These are phyloP conservation scores for Wickerhamomyces sp. DNA, from an alignment of 1,139 yeast genomes.

Conservation along the genomic window DNA sequence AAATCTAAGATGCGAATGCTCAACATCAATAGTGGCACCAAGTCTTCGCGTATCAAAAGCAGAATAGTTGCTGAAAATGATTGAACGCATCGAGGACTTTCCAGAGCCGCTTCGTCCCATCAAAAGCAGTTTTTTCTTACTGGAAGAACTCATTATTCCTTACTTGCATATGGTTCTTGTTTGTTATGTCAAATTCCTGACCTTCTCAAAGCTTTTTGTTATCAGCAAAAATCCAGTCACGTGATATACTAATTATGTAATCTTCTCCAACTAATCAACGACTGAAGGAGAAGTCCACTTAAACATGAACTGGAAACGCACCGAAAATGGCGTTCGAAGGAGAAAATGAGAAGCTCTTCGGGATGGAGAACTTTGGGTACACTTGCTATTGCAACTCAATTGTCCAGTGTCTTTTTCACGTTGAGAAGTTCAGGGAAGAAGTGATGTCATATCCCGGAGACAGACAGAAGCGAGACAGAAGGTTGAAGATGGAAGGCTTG, in stretches of 20 bases:
- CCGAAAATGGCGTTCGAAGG: slow-evolving; percentile 44
- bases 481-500: slow-evolving; percentile 38
- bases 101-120: slow-evolving; percentile 97
- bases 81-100: slow-evolving; percentile 94
- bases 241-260: too few species aligned
- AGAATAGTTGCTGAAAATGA: slow-evolving; percentile 90
- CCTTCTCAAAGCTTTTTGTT: too few species aligned
- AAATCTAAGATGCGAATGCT: slow-evolving; percentile 89
- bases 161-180: not conserved
- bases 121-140: slow-evolving; percentile 44
- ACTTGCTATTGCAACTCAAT: slow-evolving; percentile 95
- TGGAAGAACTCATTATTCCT: slow-evolving; percentile 19
- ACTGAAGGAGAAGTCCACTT: not conserved
- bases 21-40: slow-evolving; percentile 98
- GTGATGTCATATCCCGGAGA: slow-evolving; percentile 44
- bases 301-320: too few species aligned
- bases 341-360: slow-evolving; percentile 73
- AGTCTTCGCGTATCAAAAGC: slow-evolving; percentile 93
- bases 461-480: slow-evolving; percentile 31
- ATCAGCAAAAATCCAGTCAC: too few species aligned
- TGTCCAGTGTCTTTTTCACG: slow-evolving; percentile 78
- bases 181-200: not conserved
- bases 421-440: slow-evolving; percentile 61
- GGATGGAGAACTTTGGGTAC: slow-evolving; percentile 93
- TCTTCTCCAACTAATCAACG: too few species aligned